Percentiles rank a stretch among this genome's conserved stretches.
Evolutionary conservation across 225 moss, liverwort and hornwort genomes (phyloP).

Genomic region (Climacium dendroides): DNA sequence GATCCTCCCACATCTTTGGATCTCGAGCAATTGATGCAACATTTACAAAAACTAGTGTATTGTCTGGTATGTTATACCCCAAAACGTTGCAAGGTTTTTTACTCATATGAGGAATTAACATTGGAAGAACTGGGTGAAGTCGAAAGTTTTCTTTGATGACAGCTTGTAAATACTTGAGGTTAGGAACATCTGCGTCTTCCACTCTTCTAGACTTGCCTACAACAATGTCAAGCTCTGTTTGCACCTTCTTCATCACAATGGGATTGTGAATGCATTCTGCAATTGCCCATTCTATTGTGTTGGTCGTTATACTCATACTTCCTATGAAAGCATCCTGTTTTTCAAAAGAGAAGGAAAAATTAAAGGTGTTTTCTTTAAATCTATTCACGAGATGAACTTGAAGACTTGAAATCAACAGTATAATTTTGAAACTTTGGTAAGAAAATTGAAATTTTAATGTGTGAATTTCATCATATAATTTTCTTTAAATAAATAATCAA

Average conservation of each 20-base stretch:
- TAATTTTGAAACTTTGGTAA: no score
- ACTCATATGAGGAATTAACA: no score
- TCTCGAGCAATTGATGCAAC: no score
- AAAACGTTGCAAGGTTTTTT: no score
- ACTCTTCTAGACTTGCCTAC: no score
- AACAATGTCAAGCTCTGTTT: neutral
- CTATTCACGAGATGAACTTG: neutral
- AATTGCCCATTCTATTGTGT: neutral
- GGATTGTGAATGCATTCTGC: neutral
- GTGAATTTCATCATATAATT: neutral
- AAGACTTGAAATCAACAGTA: neutral
- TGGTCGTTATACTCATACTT: neutral
- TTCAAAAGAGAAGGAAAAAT: neutral
- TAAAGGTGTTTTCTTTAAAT: rapidly evolving
- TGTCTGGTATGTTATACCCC: no score
- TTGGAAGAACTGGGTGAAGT: no score
- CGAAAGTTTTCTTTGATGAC: no score
- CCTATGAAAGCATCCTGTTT: neutral
- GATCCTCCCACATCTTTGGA: neutral
- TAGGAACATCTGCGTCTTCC: no score
- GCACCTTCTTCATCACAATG: neutral
- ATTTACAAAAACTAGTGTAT: no score
- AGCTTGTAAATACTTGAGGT: no score
- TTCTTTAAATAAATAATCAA: neutral
- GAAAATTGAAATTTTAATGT: rapidly evolving